Conservation (phyloP, 2,329 filamentous ascomycete genomes). For the Fusarium penzigii region DNA sequence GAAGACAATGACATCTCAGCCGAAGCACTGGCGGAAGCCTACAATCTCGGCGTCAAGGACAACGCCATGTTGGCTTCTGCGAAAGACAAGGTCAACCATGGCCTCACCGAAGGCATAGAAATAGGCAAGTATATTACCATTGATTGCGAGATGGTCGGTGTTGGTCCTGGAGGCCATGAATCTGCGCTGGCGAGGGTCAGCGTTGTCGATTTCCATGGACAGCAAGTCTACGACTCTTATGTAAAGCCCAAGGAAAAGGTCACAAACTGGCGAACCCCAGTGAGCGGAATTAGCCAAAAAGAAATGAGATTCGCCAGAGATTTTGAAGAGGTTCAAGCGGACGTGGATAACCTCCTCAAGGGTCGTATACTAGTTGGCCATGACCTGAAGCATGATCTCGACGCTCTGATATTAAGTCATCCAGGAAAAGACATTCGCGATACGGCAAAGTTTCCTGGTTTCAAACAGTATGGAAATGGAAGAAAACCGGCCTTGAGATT, state of each 20-base stretch:
- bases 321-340: conserved; percentile 76
- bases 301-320: conserved; percentile 69
- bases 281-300: conserved; percentile 77
- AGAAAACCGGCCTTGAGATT: conserved; percentile 67
- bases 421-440: conserved; percentile 79
- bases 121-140: conserved; percentile 89
- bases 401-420: conserved; percentile 76
- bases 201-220: conserved; percentile 89
- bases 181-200: conserved; percentile 85
- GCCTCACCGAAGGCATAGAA: conserved; percentile 61
- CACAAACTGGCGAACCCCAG: conserved; percentile 85
- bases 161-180: conserved; percentile 68
- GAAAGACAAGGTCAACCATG: conserved; percentile 62
- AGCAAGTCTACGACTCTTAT: conserved; percentile 91
- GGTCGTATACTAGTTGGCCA: conserved; percentile 80
- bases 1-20: conserved; percentile 62
- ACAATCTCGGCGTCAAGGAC: conserved; percentile 54
- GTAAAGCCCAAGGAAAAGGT: conserved; percentile 77
- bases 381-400: conserved; percentile 77
- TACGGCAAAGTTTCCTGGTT: conserved; percentile 76
- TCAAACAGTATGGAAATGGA: conserved; percentile 68
- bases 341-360: conserved; percentile 68
- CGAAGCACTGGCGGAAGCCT: conserved; percentile 62
- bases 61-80: conserved; percentile 49
- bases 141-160: conserved; percentile 98